Percentiles rank a stretch among this genome's conserved stretches.
Evolutionary conservation across 768 basidiomycete genomes (phyloP).

Genomic region (Mycena pura): DNA sequence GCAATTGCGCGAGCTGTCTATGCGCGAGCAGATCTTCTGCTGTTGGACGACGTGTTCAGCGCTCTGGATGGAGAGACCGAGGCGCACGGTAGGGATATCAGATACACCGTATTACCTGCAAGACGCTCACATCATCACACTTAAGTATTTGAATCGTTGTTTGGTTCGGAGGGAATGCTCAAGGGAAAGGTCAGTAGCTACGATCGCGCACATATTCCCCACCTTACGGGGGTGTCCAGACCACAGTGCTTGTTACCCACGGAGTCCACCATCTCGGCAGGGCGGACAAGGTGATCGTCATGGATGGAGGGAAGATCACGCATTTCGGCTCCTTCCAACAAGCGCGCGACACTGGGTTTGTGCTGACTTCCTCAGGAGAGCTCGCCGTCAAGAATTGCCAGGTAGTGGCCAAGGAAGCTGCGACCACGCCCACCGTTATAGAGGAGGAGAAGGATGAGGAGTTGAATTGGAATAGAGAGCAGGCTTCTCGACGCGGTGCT

Average conservation of each 20-base stretch:
- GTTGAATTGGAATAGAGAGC: conserved; percentile 6
- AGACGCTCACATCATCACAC: background rate
- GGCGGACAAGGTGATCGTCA: conserved; percentile 13
- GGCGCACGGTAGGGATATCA: conserved; percentile 9
- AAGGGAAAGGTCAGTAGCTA: conserved; percentile 5
- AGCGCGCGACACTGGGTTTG: conserved; percentile 9
- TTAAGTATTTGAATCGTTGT: conserved; percentile 13
- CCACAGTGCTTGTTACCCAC: conserved; percentile 15
- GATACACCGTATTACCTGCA: background rate
- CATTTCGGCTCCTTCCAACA: conserved; percentile 13
- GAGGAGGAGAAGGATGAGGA: conserved; percentile 16
- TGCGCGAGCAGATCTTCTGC: conserved; percentile 6
- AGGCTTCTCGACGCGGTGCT: background rate
- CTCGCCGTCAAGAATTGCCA: background rate
- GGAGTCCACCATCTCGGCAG: conserved; percentile 10
- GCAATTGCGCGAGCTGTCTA: conserved; percentile 14
- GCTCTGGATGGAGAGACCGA: conserved; percentile 17
- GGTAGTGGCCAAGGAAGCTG: conserved; percentile 1
- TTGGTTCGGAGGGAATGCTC: conserved; percentile 9
- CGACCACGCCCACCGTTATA: background rate
- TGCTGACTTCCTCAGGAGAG: background rate
- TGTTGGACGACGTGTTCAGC: conserved; percentile 18
- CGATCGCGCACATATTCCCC: background rate
- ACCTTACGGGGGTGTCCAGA: background rate
- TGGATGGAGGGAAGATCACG: conserved; percentile 3